phyloP scores from a whole-genome alignment of 164 flowering plant genomes.

The Berberis vulgaris region DNA sequence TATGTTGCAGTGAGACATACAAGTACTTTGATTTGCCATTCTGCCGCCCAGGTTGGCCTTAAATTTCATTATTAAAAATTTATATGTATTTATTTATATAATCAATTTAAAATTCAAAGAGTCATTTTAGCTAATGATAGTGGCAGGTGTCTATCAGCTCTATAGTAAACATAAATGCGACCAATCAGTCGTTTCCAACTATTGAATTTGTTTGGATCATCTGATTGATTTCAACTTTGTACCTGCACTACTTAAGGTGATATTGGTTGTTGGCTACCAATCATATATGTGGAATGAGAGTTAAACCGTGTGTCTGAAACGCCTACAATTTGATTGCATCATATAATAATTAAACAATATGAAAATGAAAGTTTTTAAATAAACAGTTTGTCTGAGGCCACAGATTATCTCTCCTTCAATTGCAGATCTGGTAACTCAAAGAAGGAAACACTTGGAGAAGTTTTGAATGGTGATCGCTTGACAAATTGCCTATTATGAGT shows the following conservation, averaged over 20 bases:
- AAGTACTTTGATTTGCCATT: slow-evolving; percentile 72
- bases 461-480: slow-evolving; percentile 68
- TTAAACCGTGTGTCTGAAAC: not conserved
- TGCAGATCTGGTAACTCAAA: slow-evolving; percentile 43
- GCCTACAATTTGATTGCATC: not conserved
- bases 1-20: slow-evolving; percentile 82
- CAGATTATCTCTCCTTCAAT: slow-evolving; percentile 1
- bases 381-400: not conserved
- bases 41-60: slow-evolving; percentile 72
- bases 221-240: not conserved
- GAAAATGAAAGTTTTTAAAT: not conserved
- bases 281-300: not conserved
- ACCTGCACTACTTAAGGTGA: not conserved
- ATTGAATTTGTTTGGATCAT: not conserved
- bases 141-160: no score
- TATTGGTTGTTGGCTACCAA: not conserved
- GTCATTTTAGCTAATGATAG: no score
- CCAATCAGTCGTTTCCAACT: no score
- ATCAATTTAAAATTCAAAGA: no score
- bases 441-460: slow-evolving; percentile 65
- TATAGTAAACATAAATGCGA: no score
- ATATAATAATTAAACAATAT: not conserved
- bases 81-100: no score
- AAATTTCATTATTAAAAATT: slow-evolving; percentile 4
- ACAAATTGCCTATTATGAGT: slow-evolving; percentile 34